Base-by-base conservation (phyloP, 441 rosid genomes). In the Kokia cookei region DNA sequence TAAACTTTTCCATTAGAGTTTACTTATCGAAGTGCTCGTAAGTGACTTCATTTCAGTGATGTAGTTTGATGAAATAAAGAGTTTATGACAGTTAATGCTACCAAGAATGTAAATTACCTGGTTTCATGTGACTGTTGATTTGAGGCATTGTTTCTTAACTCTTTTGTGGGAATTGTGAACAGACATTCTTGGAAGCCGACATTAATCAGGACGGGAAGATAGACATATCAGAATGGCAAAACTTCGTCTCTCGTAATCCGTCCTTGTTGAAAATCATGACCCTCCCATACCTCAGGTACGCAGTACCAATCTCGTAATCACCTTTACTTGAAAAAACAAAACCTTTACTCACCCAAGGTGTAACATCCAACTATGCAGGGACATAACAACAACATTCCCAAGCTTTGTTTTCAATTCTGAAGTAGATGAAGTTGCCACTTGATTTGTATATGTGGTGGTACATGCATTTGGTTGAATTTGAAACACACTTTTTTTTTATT, bases 101-200 rank as follows among this genome's bases (percentile, higher is more conserved):
- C 8, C 40, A 37, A 7, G 40, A 6, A 1, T 37, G 40, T 37
- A 37, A 37, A 37, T 37, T 37, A 37, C 40, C 40, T 43, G 27
- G 4, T 63, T 63, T 47, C 51, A 47, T 47, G 51, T 47, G 51
- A 47, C 24, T 63, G 67, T 37, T 14, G 0, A 3, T 37, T 17
- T 17, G 14, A 26, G 67, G 48, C 4, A 8, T 64, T 26, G 15
- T 26, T 10, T 26, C 24, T 26, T 15, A 15, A 67, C 19, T 67
- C 9, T 50, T 50, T 50, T 43, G 50, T 45, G 57, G 43, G 45
- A 26, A 54, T 51, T 79, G 26, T 77, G 71, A 69, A 70, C 84
- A 93, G 99, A 96, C 99, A 45, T 93, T 93, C 85, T 76, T 82
- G 85, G 97, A 96, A 32, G 98, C 97, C 43, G 98, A 96, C 77